A percentile compares a stretch with the other conserved stretches of the same genome.
Conservation (phyloP, 2,329 filamentous ascomycete genomes). For the Clonostachys byssicola region DNA sequence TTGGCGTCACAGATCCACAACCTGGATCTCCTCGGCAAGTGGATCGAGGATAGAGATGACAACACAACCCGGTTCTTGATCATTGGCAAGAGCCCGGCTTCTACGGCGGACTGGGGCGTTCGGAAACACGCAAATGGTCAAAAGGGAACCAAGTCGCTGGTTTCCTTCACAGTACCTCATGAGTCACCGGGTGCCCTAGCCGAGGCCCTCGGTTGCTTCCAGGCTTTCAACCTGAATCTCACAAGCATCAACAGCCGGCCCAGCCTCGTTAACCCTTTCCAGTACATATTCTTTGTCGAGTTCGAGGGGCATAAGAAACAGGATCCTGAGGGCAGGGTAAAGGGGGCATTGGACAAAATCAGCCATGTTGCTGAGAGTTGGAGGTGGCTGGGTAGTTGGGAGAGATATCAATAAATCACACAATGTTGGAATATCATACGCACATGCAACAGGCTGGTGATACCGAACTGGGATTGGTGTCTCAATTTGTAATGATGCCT, state of each 20-base stretch:
- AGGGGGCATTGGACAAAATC: slow-evolving; percentile 56
- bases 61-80: slow-evolving; percentile 81
- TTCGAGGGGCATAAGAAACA: slow-evolving; percentile 59
- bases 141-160: slow-evolving; percentile 60
- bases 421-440: slow-evolving; percentile 5
- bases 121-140: background rate
- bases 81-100: slow-evolving; percentile 34
- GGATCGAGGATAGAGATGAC: slow-evolving; percentile 69
- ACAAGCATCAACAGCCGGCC: slow-evolving; percentile 89
- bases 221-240: slow-evolving; percentile 68
- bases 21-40: slow-evolving; percentile 63
- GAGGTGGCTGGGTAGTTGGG: slow-evolving; percentile 70
- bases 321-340: slow-evolving; percentile 54
- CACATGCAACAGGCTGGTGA: background rate
- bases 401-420: slow-evolving; percentile 15
- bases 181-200: slow-evolving; percentile 76
- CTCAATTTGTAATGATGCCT: too few relatives aligned
- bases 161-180: slow-evolving; percentile 82
- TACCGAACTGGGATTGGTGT: background rate
- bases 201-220: slow-evolving; percentile 76
- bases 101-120: background rate
- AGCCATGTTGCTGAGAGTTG: slow-evolving; percentile 53
- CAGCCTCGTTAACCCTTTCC: slow-evolving; percentile 70
- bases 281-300: slow-evolving; percentile 95
- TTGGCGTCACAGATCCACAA: slow-evolving; percentile 67